Percentiles rank a stretch among this genome's conserved stretches.
These are phyloP conservation scores for Eucommia ulmoides DNA, from an alignment of 257 asterid species.

Conservation along the genomic window DNA sequence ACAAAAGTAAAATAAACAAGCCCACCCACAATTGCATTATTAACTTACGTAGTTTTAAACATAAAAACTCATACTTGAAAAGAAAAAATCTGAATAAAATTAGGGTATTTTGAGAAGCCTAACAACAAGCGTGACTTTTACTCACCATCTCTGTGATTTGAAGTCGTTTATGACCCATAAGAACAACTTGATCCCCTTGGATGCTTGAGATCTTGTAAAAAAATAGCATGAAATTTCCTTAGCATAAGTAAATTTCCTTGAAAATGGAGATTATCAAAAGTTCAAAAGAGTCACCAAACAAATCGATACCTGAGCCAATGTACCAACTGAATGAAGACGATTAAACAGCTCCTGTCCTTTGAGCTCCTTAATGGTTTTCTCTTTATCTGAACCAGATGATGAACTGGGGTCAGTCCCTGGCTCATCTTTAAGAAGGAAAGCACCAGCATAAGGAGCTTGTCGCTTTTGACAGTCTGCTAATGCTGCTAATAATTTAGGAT, in stretches of 20 bases:
- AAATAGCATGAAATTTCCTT: no score
- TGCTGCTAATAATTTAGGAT: conserved; percentile 90
- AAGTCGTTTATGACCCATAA: conserved; percentile 91
- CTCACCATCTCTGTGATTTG: conserved; percentile 92
- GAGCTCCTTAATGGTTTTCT: conserved; percentile 54
- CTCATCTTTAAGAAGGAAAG: conserved; percentile 86
- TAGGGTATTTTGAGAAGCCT: no score
- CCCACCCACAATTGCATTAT: no score
- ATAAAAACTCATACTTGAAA: no score
- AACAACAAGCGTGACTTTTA: no score
- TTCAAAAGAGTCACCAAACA: no score
- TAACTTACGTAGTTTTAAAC: no score
- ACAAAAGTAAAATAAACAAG: no score
- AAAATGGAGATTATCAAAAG: no score
- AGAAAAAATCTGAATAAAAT: no score
- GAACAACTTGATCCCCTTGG: conserved; percentile 87
- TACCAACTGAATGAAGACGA: conserved; percentile 93
- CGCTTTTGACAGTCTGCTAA: conserved; percentile 77
- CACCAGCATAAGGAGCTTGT: conserved; percentile 98
- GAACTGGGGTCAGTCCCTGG: conserved; percentile 43
- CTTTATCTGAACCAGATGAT: conserved; percentile 51
- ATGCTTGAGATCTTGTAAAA: conserved; percentile 80
- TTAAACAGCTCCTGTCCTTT: conserved; percentile 75
- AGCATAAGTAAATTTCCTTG: no score
- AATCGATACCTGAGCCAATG: conserved; percentile 78